phyloP scores from a whole-genome alignment of 768 basidiomycete species.

The Boletellus ananiceps region DNA sequence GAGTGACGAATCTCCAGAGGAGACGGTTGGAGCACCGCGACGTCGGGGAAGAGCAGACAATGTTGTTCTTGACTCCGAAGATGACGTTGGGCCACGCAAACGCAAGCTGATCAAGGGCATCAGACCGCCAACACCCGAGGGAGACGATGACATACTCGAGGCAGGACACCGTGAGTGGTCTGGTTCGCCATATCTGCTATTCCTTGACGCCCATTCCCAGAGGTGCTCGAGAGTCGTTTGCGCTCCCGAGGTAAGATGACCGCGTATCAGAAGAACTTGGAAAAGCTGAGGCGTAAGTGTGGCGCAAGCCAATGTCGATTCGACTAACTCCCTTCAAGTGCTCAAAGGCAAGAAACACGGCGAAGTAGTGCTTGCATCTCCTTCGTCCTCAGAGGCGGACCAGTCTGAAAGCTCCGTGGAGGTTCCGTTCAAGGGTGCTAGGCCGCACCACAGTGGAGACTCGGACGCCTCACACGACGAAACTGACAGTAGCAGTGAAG shows the following conservation, averaged over 20 bases:
- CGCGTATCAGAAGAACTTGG: slow-evolving; percentile 57
- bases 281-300: slow-evolving; percentile 56
- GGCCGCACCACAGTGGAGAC: slow-evolving; percentile 33
- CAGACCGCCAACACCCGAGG: slow-evolving; percentile 40
- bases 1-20: slow-evolving; percentile 26
- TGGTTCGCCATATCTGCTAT: background rate
- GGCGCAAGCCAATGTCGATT: background rate
- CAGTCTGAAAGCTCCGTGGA: slow-evolving; percentile 24
- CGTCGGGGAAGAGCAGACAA: slow-evolving; percentile 20
- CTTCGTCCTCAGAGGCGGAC: slow-evolving; percentile 29
- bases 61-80: slow-evolving; percentile 31
- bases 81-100: slow-evolving; percentile 33
- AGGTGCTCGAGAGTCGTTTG: slow-evolving; percentile 59
- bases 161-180: slow-evolving; percentile 49
- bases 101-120: slow-evolving; percentile 42
- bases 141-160: slow-evolving; percentile 39
- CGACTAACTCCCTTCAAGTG: slow-evolving; percentile 9
- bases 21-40: slow-evolving; percentile 12
- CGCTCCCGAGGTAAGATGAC: slow-evolving; percentile 58
- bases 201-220: slow-evolving; percentile 31
- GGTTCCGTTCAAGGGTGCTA: slow-evolving; percentile 45
- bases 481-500: slow-evolving; percentile 20
- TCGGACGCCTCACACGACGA: slow-evolving; percentile 36
- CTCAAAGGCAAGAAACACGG: slow-evolving; percentile 43
- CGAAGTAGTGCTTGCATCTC: slow-evolving; percentile 27